Evolutionary conservation across 768 basidiomycete genomes (phyloP).

Genomic region (Ramaria sp.): DNA sequence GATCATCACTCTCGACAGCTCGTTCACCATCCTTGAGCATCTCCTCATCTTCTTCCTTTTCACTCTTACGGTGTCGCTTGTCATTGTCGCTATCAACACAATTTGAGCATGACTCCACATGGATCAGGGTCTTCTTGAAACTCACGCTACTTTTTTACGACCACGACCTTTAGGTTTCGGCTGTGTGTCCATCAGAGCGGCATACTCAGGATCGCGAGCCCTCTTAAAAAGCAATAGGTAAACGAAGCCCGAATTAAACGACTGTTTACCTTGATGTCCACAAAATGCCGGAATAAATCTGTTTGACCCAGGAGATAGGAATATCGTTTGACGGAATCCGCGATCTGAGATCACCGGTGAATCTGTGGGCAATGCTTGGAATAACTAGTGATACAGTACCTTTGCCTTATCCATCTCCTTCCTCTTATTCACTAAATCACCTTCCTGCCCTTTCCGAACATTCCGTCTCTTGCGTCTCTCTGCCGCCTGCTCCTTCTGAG

Average conservation of each 20-base stretch:
- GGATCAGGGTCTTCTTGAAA: conserved; percentile 10
- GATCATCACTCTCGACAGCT: conserved; percentile 72
- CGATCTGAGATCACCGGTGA: conserved; percentile 37
- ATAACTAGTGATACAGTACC: conserved; percentile 26
- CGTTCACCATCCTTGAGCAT: conserved; percentile 78
- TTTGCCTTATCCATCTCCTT: conserved; percentile 86
- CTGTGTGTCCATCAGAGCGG: conserved; percentile 78
- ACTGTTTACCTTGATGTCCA: conserved; percentile 76
- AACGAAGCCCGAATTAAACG: not conserved
- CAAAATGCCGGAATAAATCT: conserved; percentile 96
- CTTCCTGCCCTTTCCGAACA: conserved; percentile 60
- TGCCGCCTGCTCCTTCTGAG: conserved; percentile 26
- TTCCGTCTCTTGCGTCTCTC: conserved; percentile 33
- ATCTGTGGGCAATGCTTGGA: not conserved
- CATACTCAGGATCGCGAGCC: conserved; percentile 89
- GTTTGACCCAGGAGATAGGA: conserved; percentile 97
- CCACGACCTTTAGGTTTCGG: conserved; percentile 77
- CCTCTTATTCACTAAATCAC: conserved; percentile 55
- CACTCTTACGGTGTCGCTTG: conserved; percentile 84
- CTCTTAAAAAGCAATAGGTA: conserved; percentile 33
- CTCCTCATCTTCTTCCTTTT: conserved; percentile 98
- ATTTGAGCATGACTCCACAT: conserved; percentile 6
- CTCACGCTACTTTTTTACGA: conserved; percentile 70
- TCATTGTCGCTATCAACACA: conserved; percentile 35
- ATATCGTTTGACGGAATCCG: conserved; percentile 93